Evolutionary conservation across 2,329 filamentous ascomycete species (phyloP).

Genomic region (Paecilomyces sp.): DNA sequence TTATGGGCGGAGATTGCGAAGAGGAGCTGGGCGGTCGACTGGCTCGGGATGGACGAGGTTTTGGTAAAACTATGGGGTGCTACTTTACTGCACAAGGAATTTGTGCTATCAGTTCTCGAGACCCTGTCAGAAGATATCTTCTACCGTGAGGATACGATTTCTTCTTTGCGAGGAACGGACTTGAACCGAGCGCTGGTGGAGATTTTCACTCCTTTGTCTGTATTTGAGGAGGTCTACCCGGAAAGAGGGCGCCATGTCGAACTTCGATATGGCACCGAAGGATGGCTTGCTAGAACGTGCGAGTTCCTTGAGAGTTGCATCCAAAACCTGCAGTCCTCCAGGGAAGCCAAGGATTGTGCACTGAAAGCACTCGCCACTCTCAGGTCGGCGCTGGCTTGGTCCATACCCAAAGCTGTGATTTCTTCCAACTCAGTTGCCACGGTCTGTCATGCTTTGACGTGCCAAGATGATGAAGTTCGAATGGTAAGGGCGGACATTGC

Average conservation of each 20-base stretch:
- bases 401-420: constrained; percentile 73
- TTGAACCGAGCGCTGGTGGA: constrained; percentile 88
- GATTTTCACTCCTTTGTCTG: constrained; percentile 74
- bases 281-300: constrained; percentile 76
- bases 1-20: constrained; percentile 95
- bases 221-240: constrained; percentile 70
- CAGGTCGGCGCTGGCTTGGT: constrained; percentile 76
- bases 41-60: constrained; percentile 88
- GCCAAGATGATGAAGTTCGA: constrained; percentile 63
- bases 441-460: constrained; percentile 65
- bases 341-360: constrained; percentile 62
- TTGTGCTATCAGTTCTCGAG: constrained; percentile 83
- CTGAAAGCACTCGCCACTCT: constrained; percentile 71
- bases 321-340: constrained; percentile 56
- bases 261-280: constrained; percentile 71
- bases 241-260: constrained; percentile 61
- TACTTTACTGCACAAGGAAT: constrained; percentile 63
- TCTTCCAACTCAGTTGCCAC: constrained; percentile 62
- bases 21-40: constrained; percentile 83
- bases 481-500: constrained; percentile 47
- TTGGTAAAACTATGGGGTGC: constrained; percentile 72
- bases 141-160: constrained; percentile 79
- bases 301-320: constrained; percentile 68
- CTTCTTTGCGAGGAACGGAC: constrained; percentile 72
- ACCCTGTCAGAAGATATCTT: constrained; percentile 92